These are phyloP conservation scores for Lepidopterella palustris DNA, from an alignment of 495 filamentous ascomycete species.

Conservation along the genomic window DNA sequence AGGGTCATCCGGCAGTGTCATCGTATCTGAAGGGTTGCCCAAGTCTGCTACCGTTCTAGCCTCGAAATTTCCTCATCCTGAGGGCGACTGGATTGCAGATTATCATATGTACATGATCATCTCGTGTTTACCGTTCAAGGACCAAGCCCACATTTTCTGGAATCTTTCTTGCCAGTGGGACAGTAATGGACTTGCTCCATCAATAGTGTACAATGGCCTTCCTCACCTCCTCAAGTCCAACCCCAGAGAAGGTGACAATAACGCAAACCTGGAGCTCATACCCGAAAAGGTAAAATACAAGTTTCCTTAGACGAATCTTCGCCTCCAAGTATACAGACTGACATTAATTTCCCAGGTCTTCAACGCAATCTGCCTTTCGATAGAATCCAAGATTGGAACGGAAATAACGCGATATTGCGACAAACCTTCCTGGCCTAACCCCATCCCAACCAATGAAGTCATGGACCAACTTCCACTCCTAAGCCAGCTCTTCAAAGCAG, in stretches of 20 bases:
- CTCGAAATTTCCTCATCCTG: conserved; percentile 5
- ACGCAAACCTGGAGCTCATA: background rate
- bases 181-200: background rate
- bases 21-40: conserved; percentile 11
- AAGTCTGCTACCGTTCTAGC: conserved; percentile 9
- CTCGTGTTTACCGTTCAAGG: conserved; percentile 8
- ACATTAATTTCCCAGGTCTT: background rate
- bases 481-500: background rate
- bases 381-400: conserved; percentile 1
- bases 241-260: background rate
- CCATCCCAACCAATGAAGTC: background rate
- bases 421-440: background rate
- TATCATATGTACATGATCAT: conserved; percentile 14
- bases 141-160: conserved; percentile 16
- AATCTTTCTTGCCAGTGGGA: conserved; percentile 9
- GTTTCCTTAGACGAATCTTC: background rate
- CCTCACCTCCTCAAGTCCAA: background rate
- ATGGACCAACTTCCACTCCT: conserved; percentile 4
- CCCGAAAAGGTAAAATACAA: background rate
- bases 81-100: conserved; percentile 5
- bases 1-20: conserved; percentile 1
- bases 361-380: background rate
- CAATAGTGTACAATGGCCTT: background rate
- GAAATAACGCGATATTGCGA: conserved; percentile 2
- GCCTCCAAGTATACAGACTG: background rate